Conservation (phyloP, 169 alveolate genomes). For the Neospora caninum region DNA sequence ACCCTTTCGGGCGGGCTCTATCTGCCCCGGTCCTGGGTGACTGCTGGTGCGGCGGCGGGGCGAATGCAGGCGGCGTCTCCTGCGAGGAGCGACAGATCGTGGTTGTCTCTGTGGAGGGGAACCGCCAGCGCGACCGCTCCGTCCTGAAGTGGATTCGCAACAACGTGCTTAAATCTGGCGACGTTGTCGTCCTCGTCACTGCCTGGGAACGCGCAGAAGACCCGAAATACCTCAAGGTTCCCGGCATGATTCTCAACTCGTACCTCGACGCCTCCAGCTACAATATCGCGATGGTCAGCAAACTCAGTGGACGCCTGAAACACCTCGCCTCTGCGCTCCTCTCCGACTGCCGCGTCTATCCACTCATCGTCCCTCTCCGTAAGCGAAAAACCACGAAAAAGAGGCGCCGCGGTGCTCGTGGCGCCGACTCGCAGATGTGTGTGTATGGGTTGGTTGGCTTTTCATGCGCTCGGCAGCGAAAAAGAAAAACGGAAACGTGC, state of each 20-base stretch:
- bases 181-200: conserved; percentile 47
- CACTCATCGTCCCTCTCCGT: conserved; percentile 13
- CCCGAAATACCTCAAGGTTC: conserved; percentile 30
- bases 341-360: conserved; percentile 37
- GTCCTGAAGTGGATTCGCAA: conserved; percentile 40
- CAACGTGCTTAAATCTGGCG: conserved; percentile 14
- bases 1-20: not conserved
- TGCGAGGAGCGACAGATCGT: not conserved
- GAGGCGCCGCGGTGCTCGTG: no score
- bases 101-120: not conserved
- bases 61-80: not conserved
- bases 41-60: not conserved
- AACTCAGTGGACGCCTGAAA: not conserved
- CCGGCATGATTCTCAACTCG: conserved; percentile 25
- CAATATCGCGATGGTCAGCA: not conserved
- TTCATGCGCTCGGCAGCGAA: no score
- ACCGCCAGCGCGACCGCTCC: conserved; percentile 16
- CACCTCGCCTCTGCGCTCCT: not conserved
- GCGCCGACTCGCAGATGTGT: no score
- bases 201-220: conserved; percentile 49
- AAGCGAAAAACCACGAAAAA: not conserved
- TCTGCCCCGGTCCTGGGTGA: not conserved
- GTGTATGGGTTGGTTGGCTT: no score
- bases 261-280: not conserved
- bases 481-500: no score